Percentiles rank a stretch among this genome's conserved stretches.
Evolutionary conservation across 2,329 filamentous ascomycete genomes (phyloP).

Genomic region (Ampelomyces quisqualis): DNA sequence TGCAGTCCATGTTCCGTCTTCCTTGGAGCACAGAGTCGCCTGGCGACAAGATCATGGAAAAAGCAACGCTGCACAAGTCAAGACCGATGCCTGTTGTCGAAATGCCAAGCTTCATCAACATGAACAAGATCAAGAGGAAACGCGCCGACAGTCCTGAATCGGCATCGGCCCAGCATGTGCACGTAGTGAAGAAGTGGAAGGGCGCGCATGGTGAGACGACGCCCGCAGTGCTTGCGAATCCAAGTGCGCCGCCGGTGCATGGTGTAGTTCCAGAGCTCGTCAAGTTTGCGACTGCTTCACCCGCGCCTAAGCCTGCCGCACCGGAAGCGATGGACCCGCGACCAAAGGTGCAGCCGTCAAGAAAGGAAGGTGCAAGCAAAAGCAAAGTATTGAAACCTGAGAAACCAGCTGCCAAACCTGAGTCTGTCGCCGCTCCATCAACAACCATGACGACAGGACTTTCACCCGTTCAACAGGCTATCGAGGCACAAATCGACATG

Average conservation of each 20-base stretch:
- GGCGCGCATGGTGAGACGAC: constrained; percentile 37
- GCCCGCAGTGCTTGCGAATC: constrained; percentile 18
- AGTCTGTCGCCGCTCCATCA: constrained; percentile 23
- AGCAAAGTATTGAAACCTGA: constrained; percentile 28
- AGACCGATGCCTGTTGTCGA: constrained; percentile 49
- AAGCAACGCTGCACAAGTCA: constrained; percentile 45
- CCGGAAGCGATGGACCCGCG: constrained; percentile 27
- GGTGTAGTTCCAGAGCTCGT: constrained; percentile 19
- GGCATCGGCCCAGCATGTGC: constrained; percentile 31
- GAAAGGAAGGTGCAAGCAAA: constrained; percentile 36
- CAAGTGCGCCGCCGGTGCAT: constrained; percentile 16
- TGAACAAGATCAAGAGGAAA: constrained; percentile 62
- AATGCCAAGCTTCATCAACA: constrained; percentile 49
- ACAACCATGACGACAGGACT: constrained; percentile 31
- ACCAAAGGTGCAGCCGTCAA: constrained; percentile 31
- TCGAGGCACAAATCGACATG: constrained; percentile 84
- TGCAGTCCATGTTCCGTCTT: constrained; percentile 55
- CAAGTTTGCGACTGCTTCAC: constrained; percentile 16
- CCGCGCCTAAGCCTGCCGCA: constrained; percentile 20
- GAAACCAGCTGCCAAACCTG: constrained; percentile 24
- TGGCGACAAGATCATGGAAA: constrained; percentile 48
- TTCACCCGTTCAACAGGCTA: constrained; percentile 65
- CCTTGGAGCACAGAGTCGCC: constrained; percentile 50
- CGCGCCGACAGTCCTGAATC: constrained; percentile 52
- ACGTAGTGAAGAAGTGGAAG: constrained; percentile 45